Evolutionary conservation across 257 asterid genomes (phyloP).

Genomic region (Gentiana macrophylla): DNA sequence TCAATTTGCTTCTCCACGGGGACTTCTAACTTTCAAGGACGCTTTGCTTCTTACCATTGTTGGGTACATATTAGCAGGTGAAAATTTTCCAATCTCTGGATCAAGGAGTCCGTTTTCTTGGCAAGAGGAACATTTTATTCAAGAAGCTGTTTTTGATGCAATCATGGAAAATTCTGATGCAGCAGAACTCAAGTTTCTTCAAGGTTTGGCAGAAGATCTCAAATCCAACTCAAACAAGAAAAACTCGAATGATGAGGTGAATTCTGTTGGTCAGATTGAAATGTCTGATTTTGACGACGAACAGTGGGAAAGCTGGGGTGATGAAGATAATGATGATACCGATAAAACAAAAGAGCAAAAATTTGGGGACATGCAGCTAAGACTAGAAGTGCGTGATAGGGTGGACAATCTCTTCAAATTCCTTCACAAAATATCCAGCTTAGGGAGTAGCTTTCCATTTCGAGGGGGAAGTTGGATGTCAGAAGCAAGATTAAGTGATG

Average conservation of each 20-base stretch:
- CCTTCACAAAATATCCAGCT: slow-evolving; percentile 65
- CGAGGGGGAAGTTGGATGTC: slow-evolving; percentile 32
- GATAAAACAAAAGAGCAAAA: slow-evolving; percentile 46
- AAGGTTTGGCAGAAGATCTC: slow-evolving; percentile 57
- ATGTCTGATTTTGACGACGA: slow-evolving; percentile 64
- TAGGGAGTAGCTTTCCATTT: slow-evolving; percentile 38
- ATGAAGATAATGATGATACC: slow-evolving; percentile 45
- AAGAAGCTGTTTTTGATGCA: slow-evolving; percentile 91
- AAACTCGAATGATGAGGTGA: slow-evolving; percentile 32
- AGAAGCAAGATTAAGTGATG: slow-evolving; percentile 51
- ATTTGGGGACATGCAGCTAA: slow-evolving; percentile 72
- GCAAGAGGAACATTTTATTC: slow-evolving; percentile 98
- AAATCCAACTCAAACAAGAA: slow-evolving; percentile 38
- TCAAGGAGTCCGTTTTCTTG: slow-evolving; percentile 91
- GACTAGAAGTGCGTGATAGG: slow-evolving; percentile 84
- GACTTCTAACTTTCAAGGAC: slow-evolving; percentile 64
- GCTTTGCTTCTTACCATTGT: slow-evolving; percentile 64
- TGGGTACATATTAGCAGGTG: slow-evolving; percentile 90
- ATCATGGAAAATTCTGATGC: slow-evolving; percentile 68
- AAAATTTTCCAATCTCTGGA: slow-evolving; percentile 88
- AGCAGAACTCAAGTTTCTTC: slow-evolving; percentile 60
- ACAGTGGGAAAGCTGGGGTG: slow-evolving; percentile 90
- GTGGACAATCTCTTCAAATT: slow-evolving; percentile 83
- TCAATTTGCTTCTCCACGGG: slow-evolving; percentile 30
- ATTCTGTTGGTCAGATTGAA: slow-evolving; percentile 25